A percentile compares a stretch with the other conserved stretches of the same genome.
These are phyloP conservation scores for Amphirosellinia nigrospora DNA, from an alignment of 495 filamentous ascomycete genomes.

Conservation along the genomic window DNA sequence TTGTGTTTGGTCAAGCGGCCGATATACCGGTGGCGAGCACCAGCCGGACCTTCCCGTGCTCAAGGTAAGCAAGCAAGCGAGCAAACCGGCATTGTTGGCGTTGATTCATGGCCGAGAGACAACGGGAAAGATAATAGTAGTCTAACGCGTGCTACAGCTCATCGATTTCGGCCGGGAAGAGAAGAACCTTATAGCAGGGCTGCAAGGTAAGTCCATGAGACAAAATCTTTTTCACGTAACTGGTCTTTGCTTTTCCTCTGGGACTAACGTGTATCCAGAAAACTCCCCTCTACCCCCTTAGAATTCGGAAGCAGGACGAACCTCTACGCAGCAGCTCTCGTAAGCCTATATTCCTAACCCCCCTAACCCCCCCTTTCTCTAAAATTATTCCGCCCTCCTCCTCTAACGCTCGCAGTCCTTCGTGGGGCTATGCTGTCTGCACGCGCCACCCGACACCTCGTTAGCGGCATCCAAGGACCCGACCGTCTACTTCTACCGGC, in stretches of 20 bases:
- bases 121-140: not conserved
- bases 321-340: not conserved
- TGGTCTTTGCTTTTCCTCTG: not conserved
- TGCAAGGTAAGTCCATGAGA: not conserved
- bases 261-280: not conserved
- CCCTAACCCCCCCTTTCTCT: not conserved
- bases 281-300: not conserved
- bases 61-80: conserved; percentile 2
- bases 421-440: not conserved
- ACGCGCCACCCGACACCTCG: not conserved
- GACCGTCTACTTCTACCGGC: not conserved
- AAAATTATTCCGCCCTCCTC: not conserved
- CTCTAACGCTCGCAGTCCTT: not conserved
- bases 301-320: not conserved
- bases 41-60: not conserved
- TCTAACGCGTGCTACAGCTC: not conserved
- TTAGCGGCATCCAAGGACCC: not conserved
- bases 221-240: not conserved
- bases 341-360: not conserved
- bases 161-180: conserved; percentile 7
- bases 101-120: not conserved
- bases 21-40: not conserved
- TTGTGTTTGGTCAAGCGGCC: not conserved
- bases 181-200: not conserved
- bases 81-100: not conserved